Percentiles rank a stretch among this genome's conserved stretches.
Evolutionary conservation across 306 rosid genomes (phyloP).

Genomic region (Spatholobus suberectus): DNA sequence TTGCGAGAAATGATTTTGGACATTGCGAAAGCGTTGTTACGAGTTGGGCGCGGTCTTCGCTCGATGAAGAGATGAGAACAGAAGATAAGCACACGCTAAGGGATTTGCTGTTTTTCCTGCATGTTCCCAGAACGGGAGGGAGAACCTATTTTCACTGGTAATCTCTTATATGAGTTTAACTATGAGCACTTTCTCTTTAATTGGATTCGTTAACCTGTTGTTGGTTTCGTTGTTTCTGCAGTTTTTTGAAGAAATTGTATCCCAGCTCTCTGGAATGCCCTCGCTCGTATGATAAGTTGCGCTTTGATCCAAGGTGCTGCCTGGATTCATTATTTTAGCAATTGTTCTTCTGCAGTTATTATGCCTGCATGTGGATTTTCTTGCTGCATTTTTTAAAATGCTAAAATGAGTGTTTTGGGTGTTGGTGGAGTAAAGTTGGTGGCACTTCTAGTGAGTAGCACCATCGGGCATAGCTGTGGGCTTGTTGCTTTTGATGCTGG

Average conservation of each 20-base stretch:
- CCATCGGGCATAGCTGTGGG: slow-evolving; percentile 5
- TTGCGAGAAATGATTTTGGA: slow-evolving; percentile 53
- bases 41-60: slow-evolving; percentile 76
- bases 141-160: slow-evolving; percentile 93
- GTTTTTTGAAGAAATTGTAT: slow-evolving; percentile 88
- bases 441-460: slow-evolving; percentile 9
- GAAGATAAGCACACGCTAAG: slow-evolving; percentile 71
- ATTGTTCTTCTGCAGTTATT: slow-evolving; percentile 16
- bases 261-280: slow-evolving; percentile 85
- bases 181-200: not conserved
- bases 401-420: slow-evolving; percentile 10
- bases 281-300: slow-evolving; percentile 93
- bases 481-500: slow-evolving; percentile 17
- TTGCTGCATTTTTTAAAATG: not conserved
- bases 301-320: slow-evolving; percentile 91
- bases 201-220: slow-evolving; percentile 38
- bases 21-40: slow-evolving; percentile 74
- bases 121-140: slow-evolving; percentile 97
- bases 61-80: slow-evolving; percentile 53
- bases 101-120: slow-evolving; percentile 92
- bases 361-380: not conserved
- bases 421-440: slow-evolving; percentile 34
- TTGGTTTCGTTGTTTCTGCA: slow-evolving; percentile 46
- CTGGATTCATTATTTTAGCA: not conserved
- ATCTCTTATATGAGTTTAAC: not conserved